These are phyloP conservation scores for Fragilariopsis cylindrus DNA, from an alignment of 108 stramenopile species.

Conservation along the genomic window DNA sequence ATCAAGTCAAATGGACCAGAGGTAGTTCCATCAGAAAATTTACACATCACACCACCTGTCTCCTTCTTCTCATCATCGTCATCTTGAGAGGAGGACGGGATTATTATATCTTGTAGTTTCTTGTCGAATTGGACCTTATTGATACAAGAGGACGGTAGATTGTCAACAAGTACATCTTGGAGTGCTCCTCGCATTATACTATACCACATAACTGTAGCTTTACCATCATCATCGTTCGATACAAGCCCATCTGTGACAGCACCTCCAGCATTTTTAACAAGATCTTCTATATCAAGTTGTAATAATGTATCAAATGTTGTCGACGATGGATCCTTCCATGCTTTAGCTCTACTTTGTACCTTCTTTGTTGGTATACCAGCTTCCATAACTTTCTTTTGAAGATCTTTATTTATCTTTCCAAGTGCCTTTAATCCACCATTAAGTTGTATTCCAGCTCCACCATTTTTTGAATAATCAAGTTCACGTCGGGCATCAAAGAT, in stretches of 20 bases:
- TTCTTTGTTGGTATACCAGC: conserved; percentile 52
- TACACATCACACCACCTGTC: conserved; percentile 42
- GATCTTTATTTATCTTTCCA: conserved; percentile 51
- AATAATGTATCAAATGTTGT: conserved; percentile 42
- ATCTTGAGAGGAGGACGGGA: conserved; percentile 1
- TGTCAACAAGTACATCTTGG: conserved; percentile 60
- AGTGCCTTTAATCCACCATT: conserved; percentile 65
- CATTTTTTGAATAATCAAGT: conserved; percentile 11
- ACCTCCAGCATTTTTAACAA: conserved; percentile 38
- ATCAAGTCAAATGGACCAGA: conserved; percentile 78
- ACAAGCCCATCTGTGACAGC: conserved; percentile 33
- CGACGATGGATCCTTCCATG: conserved; percentile 46
- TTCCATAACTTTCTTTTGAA: conserved; percentile 53
- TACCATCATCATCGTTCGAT: conserved; percentile 20
- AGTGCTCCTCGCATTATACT: conserved; percentile 76
- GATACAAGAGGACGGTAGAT: conserved; percentile 34
- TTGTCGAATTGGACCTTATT: conserved; percentile 51
- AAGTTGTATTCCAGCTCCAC: conserved; percentile 54
- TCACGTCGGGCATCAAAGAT: conserved; percentile 53
- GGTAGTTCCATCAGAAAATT: conserved; percentile 59
- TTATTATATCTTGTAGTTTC: conserved; percentile 35
- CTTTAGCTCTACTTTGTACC: conserved; percentile 50
- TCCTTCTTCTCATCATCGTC: not conserved
- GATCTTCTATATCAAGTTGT: conserved; percentile 48
- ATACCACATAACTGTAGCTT: conserved; percentile 42